Percentiles rank a stretch among this genome's conserved stretches.
These are phyloP conservation scores for Neolentinus lepideus DNA, from an alignment of 1,284 basidiomycete genomes.

Conservation along the genomic window DNA sequence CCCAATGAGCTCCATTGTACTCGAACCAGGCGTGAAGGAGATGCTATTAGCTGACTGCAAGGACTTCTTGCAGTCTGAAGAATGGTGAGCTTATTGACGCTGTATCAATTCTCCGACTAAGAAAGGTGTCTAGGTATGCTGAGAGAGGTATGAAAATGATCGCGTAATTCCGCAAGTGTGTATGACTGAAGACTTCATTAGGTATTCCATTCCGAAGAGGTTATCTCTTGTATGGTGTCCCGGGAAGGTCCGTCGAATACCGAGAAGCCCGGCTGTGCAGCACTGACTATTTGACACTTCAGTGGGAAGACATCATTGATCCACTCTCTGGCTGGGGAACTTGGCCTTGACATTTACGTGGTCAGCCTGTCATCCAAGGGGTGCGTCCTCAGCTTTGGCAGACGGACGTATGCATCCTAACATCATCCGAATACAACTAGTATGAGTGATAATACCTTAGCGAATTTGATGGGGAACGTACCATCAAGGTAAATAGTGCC, in stretches of 20 bases:
- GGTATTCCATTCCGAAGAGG: conserved; percentile 83
- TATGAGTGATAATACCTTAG: conserved; percentile 83
- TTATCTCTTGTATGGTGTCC: conserved; percentile 78
- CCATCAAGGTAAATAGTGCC: conserved; percentile 55
- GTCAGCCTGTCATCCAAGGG: conserved; percentile 80
- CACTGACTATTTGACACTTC: conserved; percentile 14
- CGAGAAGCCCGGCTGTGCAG: conserved; percentile 8
- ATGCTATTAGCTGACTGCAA: conserved; percentile 81
- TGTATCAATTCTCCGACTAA: background rate
- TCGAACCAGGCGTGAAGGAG: conserved; percentile 80
- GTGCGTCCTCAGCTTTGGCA: conserved; percentile 33
- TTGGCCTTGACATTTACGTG: conserved; percentile 85
- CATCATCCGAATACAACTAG: conserved; percentile 26
- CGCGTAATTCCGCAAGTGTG: conserved; percentile 4
- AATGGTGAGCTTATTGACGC: conserved; percentile 49
- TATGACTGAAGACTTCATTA: conserved; percentile 17
- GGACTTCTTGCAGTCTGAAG: conserved; percentile 76
- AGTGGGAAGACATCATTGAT: conserved; percentile 82
- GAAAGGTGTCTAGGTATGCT: conserved; percentile 84
- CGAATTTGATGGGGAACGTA: conserved; percentile 77
- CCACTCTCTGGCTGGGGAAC: conserved; percentile 79
- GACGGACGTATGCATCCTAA: conserved; percentile 5
- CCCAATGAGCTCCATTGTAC: conserved; percentile 80
- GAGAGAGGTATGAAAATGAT: conserved; percentile 50
- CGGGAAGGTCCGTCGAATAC: conserved; percentile 53